phyloP scores from a whole-genome alignment of 441 rosid species.

The Manihot esculenta region DNA sequence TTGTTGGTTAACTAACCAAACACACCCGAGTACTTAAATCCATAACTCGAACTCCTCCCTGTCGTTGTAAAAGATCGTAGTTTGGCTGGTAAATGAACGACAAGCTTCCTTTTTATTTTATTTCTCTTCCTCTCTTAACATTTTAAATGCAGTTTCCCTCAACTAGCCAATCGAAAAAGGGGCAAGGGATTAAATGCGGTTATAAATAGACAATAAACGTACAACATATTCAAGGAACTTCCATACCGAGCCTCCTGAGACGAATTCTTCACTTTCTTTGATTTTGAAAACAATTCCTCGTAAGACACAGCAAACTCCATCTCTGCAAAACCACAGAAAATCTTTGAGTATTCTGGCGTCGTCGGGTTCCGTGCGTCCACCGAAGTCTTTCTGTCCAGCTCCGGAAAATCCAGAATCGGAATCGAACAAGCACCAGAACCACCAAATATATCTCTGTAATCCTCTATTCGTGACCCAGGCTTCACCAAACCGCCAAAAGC shows the following conservation, averaged over 20 bases:
- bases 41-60: not conserved
- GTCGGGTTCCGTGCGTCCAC: constrained; percentile 54
- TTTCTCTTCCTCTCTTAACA: not conserved
- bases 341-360: constrained; percentile 72
- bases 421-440: constrained; percentile 63
- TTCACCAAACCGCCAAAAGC: constrained; percentile 49
- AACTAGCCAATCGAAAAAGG: no score
- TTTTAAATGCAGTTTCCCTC: not conserved
- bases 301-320: constrained; percentile 51
- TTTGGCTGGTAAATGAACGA: not conserved
- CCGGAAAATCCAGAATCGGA: constrained; percentile 85
- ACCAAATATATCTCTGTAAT: constrained; percentile 73
- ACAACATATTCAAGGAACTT: not conserved
- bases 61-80: not conserved
- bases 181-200: no score
- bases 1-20: not conserved
- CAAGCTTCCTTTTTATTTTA: not conserved
- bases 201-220: no score
- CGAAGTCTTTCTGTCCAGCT: constrained; percentile 49
- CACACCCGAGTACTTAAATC: not conserved
- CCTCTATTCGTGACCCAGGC: constrained; percentile 43
- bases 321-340: constrained; percentile 68
- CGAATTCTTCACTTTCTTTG: constrained; percentile 31
- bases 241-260: constrained; percentile 35
- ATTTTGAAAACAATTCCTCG: constrained; percentile 49